phyloP scores from a whole-genome alignment of 139 green algal genomes.

The Limnomonas spitsbergensis region DNA sequence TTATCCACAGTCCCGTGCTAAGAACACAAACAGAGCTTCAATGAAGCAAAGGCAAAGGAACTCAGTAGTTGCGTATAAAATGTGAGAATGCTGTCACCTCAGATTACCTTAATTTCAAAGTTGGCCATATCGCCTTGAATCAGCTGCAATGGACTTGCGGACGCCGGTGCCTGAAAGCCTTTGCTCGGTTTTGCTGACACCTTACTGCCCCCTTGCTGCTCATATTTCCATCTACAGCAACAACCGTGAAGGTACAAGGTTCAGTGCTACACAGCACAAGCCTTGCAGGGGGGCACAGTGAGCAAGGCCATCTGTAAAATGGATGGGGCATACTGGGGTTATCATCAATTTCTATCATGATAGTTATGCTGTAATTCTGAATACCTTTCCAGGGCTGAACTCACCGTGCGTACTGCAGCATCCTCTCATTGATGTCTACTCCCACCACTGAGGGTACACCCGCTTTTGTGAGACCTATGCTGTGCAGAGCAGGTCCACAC shows the following conservation, averaged over 20 bases:
- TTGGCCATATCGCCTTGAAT: background rate
- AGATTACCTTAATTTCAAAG: background rate
- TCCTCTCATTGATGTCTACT: slow-evolving; percentile 5
- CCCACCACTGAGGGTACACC: background rate
- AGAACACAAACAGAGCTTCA: too few relatives aligned
- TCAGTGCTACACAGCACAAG: too few relatives aligned
- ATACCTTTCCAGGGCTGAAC: slow-evolving; percentile 1
- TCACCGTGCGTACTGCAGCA: slow-evolving; percentile 8
- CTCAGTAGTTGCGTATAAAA: too few relatives aligned
- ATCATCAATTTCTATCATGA: too few relatives aligned
- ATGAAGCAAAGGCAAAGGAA: too few relatives aligned
- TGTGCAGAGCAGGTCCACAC: slow-evolving; percentile 10
- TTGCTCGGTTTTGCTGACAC: background rate
- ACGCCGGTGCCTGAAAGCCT: background rate
- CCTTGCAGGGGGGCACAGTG: too few relatives aligned
- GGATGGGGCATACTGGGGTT: too few relatives aligned
- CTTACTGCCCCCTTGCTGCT: background rate
- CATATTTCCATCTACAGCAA: background rate
- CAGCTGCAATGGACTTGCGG: background rate
- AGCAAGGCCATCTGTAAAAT: too few relatives aligned
- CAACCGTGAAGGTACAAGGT: too few relatives aligned
- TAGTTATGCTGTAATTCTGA: too few relatives aligned
- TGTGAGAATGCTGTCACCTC: too few relatives aligned
- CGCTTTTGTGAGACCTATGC: background rate
- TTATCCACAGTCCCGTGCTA: too few relatives aligned